A percentile compares a stretch with the other conserved stretches of the same genome.
phyloP scores from a whole-genome alignment of 2,329 filamentous ascomycete species.

The Alternaria ventricosa region DNA sequence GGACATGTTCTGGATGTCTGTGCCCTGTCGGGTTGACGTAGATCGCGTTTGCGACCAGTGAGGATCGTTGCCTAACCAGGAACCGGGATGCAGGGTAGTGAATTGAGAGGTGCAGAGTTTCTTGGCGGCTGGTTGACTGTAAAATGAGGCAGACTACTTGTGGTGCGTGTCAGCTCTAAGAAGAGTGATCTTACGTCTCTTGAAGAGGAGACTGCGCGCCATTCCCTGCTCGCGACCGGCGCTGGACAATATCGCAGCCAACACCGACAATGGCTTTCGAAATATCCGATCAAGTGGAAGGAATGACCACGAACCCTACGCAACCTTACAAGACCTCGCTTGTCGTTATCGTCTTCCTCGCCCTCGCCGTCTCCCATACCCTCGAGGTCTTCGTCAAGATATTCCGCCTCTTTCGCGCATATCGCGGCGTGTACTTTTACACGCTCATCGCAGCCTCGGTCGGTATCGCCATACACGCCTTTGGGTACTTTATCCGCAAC shows the following conservation, averaged over 20 bases:
- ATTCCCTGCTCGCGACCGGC: background rate
- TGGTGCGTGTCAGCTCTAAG: background rate
- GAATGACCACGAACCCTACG: slow-evolving; percentile 11
- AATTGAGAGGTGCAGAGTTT: background rate
- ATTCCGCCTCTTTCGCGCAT: slow-evolving; percentile 18
- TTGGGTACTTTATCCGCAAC: slow-evolving; percentile 20
- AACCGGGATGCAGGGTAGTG: background rate
- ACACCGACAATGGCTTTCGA: background rate
- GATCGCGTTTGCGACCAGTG: background rate
- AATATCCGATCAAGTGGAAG: background rate
- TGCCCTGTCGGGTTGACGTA: background rate
- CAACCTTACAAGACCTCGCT: slow-evolving; percentile 14
- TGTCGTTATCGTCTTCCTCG: slow-evolving; percentile 18
- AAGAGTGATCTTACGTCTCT: background rate
- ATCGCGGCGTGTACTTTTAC: slow-evolving; percentile 22
- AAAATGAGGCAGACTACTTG: background rate
- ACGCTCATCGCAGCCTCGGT: slow-evolving; percentile 16
- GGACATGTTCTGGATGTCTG: background rate
- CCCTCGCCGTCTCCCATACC: slow-evolving; percentile 25
- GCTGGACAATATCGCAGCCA: background rate
- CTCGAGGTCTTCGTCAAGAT: slow-evolving; percentile 25
- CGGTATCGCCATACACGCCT: slow-evolving; percentile 19
- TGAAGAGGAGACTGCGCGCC: background rate
- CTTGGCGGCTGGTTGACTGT: background rate
- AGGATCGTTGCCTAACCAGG: background rate